phyloP scores from a whole-genome alignment of 2,329 filamentous ascomycete species.

The Cladosporium austrohemisphaericum region DNA sequence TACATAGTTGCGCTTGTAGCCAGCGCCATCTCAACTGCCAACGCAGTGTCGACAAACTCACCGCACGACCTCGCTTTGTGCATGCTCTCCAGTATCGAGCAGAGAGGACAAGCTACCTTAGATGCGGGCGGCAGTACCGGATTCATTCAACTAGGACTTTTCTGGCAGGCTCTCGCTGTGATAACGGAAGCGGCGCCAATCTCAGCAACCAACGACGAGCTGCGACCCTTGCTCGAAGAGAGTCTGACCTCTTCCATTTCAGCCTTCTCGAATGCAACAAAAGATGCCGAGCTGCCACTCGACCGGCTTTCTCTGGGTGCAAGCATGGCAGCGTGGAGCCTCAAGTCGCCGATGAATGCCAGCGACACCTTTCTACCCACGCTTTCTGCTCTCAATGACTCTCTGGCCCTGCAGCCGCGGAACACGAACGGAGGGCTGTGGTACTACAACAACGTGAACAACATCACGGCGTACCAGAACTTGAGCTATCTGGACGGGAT shows the following conservation, averaged over 20 bases:
- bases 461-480: constrained; percentile 41
- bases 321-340: constrained; percentile 20
- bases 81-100: constrained; percentile 33
- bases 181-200: constrained; percentile 20
- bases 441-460: constrained; percentile 32
- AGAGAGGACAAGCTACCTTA: constrained; percentile 31
- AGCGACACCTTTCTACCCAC: constrained; percentile 20
- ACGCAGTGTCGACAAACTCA: too few relatives aligned
- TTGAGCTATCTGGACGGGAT: constrained; percentile 55
- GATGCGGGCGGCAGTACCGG: constrained; percentile 20
- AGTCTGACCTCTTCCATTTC: constrained; percentile 24
- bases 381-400: constrained; percentile 25
- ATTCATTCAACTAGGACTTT: constrained; percentile 32
- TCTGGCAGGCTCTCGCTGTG: constrained; percentile 32
- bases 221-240: constrained; percentile 18
- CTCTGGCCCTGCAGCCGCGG: constrained; percentile 28
- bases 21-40: too few relatives aligned
- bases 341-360: constrained; percentile 18
- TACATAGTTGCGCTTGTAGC: too few relatives aligned
- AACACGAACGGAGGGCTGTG: constrained; percentile 33
- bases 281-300: constrained; percentile 25
- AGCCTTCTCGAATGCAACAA: constrained; percentile 22
- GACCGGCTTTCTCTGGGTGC: constrained; percentile 34
- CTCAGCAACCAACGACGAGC: constrained; percentile 13
- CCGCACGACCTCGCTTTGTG: constrained; percentile 19